phyloP scores from a whole-genome alignment of 225 moss, liverwort and hornwort species.

The Physcomitrellopsis africana region DNA sequence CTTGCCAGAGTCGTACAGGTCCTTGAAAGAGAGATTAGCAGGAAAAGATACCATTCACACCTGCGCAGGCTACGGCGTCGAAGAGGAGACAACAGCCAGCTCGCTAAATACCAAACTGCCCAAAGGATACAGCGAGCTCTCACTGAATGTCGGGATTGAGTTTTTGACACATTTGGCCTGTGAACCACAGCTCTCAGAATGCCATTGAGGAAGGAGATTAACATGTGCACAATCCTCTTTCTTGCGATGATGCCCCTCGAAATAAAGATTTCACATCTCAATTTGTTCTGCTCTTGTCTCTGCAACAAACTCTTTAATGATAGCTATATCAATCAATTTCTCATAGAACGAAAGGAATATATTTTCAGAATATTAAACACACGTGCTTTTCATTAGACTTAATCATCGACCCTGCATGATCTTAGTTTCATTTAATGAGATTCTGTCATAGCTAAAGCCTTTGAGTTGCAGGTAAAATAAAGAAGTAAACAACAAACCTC shows the following conservation, averaged over 20 bases:
- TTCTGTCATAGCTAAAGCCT: too few relatives aligned
- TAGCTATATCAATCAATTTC: background rate
- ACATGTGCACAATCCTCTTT: slow-evolving; percentile 26
- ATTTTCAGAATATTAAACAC: background rate
- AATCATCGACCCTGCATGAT: too few relatives aligned
- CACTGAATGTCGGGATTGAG: slow-evolving; percentile 51
- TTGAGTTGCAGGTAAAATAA: too few relatives aligned
- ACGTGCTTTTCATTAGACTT: background rate
- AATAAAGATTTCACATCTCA: slow-evolving; percentile 44
- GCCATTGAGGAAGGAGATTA: slow-evolving; percentile 31
- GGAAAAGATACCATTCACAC: slow-evolving; percentile 53
- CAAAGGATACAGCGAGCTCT: slow-evolving; percentile 34
- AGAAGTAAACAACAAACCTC: too few relatives aligned
- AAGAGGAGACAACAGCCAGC: slow-evolving; percentile 29
- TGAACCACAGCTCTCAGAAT: background rate
- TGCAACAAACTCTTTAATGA: background rate
- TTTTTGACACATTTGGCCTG: slow-evolving; percentile 45
- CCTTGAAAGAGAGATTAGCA: slow-evolving; percentile 43
- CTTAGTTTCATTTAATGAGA: too few relatives aligned
- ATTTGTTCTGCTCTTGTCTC: background rate
- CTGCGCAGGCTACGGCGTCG: slow-evolving; percentile 44
- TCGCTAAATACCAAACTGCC: background rate
- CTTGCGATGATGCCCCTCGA: slow-evolving; percentile 15
- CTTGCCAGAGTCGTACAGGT: slow-evolving; percentile 44
- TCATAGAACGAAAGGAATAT: background rate